Conservation (phyloP, 495 filamentous ascomycete genomes). For the Lasiosphaeria miniovina region DNA sequence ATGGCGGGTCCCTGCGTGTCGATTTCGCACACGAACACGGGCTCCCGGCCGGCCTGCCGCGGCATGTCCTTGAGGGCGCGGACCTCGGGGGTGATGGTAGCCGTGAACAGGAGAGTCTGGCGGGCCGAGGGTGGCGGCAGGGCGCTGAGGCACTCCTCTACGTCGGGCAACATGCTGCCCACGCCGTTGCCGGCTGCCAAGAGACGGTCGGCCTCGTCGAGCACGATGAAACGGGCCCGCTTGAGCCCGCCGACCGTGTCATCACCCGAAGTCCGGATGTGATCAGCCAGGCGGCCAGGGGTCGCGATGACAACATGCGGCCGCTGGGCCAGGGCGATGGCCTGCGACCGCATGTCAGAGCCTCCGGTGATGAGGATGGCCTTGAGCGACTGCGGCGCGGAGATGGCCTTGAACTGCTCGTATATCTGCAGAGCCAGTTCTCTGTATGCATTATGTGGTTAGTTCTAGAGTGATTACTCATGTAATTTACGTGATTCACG, state of each 20-base stretch:
- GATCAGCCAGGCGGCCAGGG: conserved; percentile 89
- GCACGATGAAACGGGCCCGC: conserved; percentile 77
- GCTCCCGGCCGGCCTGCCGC: conserved; percentile 59
- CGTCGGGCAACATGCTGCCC: conserved; percentile 89
- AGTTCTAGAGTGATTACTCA: no score
- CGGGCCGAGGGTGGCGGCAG: conserved; percentile 69
- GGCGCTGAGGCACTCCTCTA: conserved; percentile 78
- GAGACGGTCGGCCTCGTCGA: conserved; percentile 95
- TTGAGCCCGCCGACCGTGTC: conserved; percentile 81
- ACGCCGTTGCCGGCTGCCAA: conserved; percentile 59
- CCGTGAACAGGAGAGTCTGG: conserved; percentile 94
- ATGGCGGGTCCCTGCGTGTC: conserved; percentile 71
- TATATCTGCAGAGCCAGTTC: conserved; percentile 94
- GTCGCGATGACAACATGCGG: conserved; percentile 95
- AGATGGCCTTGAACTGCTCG: conserved; percentile 92
- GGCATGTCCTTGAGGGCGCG: conserved; percentile 74
- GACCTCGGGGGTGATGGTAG: conserved; percentile 92
- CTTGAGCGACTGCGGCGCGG: conserved; percentile 79
- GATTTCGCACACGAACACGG: conserved; percentile 87
- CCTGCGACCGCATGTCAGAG: conserved; percentile 87
- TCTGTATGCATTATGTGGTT: conserved; percentile 34
- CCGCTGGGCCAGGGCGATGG: conserved; percentile 70
- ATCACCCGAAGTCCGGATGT: conserved; percentile 82
- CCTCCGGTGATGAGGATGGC: conserved; percentile 84
- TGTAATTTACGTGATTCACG: no score